Conservation (phyloP, 106 monocot species). For the Dendrobium catenatum region DNA sequence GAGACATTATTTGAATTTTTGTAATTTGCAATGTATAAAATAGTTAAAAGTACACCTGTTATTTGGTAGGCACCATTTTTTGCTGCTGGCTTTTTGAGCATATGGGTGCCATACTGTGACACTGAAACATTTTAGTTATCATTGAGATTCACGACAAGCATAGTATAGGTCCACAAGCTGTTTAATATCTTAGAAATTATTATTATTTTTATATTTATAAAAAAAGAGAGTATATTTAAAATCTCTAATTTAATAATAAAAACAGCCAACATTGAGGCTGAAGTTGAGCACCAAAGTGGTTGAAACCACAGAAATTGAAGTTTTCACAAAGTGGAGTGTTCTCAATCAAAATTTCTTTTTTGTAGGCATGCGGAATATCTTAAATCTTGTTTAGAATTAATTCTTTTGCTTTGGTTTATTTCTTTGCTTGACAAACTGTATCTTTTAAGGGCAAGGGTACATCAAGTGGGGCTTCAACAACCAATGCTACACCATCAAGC, state of each 20-base stretch:
- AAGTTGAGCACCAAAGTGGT: not conserved
- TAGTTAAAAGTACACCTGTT: too few relatives aligned
- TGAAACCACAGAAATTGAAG: not conserved
- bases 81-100: too few relatives aligned
- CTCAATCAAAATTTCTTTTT: not conserved
- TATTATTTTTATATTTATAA: too few relatives aligned
- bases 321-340: not conserved
- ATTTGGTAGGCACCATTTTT: too few relatives aligned
- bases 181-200: too few relatives aligned
- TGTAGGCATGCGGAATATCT: not conserved
- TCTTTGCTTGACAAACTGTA: not conserved
- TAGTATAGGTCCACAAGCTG: too few relatives aligned
- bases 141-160: too few relatives aligned
- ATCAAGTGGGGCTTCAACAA: slow-evolving; percentile 37
- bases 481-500: slow-evolving; percentile 25
- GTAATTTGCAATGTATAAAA: not conserved
- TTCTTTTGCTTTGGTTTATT: not conserved
- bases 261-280: too few relatives aligned
- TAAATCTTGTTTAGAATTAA: not conserved
- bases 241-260: too few relatives aligned
- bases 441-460: slow-evolving; percentile 50
- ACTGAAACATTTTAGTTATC: too few relatives aligned
- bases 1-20: not conserved
- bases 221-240: too few relatives aligned
- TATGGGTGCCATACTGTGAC: too few relatives aligned